Conservation (phyloP, 345 rosid species). For the Theobroma cacao region DNA sequence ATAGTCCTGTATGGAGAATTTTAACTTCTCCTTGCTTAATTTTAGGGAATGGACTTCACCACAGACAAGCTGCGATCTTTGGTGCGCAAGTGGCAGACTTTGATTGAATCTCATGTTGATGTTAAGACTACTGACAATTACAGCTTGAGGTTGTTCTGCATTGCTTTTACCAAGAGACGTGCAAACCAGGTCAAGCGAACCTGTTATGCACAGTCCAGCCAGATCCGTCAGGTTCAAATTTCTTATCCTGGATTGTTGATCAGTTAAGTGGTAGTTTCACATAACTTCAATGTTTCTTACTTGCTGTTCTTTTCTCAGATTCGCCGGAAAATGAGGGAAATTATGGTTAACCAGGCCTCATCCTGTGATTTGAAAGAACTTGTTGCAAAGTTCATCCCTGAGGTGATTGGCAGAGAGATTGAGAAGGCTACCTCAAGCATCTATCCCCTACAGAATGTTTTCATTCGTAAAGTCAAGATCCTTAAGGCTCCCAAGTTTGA, state of each 20-base stretch:
- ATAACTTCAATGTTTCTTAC: too few relatives aligned
- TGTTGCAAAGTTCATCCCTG: conserved; percentile 58
- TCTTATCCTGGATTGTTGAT: not conserved
- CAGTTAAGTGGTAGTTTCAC: not conserved
- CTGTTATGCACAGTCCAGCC: conserved; percentile 72
- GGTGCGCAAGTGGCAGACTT: conserved; percentile 65
- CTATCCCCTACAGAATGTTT: conserved; percentile 59
- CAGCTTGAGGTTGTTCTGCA: conserved; percentile 67
- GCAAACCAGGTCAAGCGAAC: conserved; percentile 70
- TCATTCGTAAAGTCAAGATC: conserved; percentile 60
- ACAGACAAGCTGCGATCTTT: conserved; percentile 67
- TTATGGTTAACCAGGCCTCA: conserved; percentile 50
- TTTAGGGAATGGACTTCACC: conserved; percentile 68
- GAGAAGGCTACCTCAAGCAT: conserved; percentile 62
- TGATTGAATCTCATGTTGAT: conserved; percentile 67
- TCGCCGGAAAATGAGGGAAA: conserved; percentile 65
- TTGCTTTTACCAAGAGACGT: conserved; percentile 65
- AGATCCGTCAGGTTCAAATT: conserved; percentile 46
- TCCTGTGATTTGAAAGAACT: conserved; percentile 62
- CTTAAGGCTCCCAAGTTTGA: conserved; percentile 71
- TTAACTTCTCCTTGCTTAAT: not conserved
- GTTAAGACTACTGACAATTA: conserved; percentile 67
- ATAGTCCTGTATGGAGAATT: not conserved
- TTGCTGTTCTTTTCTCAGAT: conserved; percentile 31
- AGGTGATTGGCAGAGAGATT: conserved; percentile 61